phyloP scores from a whole-genome alignment of 805 yeast genomes.

The Komagataella phaffii region DNA sequence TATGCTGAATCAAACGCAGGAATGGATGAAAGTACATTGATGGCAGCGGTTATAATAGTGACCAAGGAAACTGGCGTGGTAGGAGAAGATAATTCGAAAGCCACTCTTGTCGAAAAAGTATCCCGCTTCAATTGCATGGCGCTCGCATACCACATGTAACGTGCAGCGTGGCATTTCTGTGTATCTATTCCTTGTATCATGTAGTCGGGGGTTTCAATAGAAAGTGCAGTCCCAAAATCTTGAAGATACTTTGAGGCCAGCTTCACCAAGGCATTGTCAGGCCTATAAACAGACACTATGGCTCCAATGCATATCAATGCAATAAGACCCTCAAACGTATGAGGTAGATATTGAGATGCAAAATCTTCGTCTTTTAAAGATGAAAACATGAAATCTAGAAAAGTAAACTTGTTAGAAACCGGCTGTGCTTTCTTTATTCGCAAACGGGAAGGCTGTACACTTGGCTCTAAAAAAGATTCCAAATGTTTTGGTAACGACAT shows the following conservation, averaged over 20 bases:
- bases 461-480: not conserved
- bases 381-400: not conserved
- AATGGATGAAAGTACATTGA: not conserved
- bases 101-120: not conserved
- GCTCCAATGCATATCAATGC: not conserved
- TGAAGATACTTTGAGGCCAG: conserved; percentile 1
- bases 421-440: not conserved
- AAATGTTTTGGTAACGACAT: conserved; percentile 5
- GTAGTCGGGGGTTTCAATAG: not conserved
- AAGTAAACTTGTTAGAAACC: not conserved
- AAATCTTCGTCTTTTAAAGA: not conserved
- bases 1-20: not conserved
- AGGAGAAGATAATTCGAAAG: not conserved
- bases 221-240: not conserved
- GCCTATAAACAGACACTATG: not conserved
- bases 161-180: not conserved
- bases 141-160: not conserved
- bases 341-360: not conserved
- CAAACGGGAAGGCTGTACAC: not conserved
- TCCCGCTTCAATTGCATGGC: not conserved
- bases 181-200: not conserved
- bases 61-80: not conserved
- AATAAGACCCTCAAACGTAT: not conserved
- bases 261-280: not conserved
- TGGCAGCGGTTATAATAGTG: not conserved